phyloP scores from a whole-genome alignment of 805 yeast genomes.

The Cyberlindnera misumaiensis region DNA sequence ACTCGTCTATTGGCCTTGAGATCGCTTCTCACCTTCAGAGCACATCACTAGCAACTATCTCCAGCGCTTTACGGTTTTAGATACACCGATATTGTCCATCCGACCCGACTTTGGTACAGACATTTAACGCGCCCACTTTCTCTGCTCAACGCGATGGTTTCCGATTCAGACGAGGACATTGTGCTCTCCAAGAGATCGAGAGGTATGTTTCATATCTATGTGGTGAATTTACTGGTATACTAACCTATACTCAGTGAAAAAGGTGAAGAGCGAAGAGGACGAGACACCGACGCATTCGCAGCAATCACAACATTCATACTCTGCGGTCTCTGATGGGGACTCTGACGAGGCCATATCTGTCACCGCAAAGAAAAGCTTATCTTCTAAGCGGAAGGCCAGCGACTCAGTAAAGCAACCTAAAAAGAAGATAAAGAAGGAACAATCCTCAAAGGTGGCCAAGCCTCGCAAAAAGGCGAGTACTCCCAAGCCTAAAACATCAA shows the following conservation, averaged over 20 bases:
- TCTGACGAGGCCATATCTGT: conserved; percentile 18
- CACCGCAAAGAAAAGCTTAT: conserved; percentile 1
- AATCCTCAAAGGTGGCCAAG: conserved; percentile 1
- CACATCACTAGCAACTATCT: too few species aligned
- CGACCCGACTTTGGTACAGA: background rate
- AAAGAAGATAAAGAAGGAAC: conserved; percentile 12
- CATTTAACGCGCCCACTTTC: background rate
- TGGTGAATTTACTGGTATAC: background rate
- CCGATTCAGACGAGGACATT: conserved; percentile 28
- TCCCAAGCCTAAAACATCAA: background rate
- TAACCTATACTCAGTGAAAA: background rate
- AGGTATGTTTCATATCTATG: conserved; percentile 12
- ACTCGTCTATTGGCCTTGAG: too few species aligned
- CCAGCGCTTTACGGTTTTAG: too few species aligned
- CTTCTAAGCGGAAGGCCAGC: conserved; percentile 4
- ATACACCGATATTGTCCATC: too few species aligned
- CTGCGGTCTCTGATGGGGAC: conserved; percentile 19
- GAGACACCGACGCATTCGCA: conserved; percentile 4
- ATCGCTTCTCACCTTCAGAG: too few species aligned
- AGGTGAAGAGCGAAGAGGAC: conserved; percentile 7
- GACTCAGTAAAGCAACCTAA: conserved; percentile 2
- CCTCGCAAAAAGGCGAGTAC: conserved; percentile 2
- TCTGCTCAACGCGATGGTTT: background rate
- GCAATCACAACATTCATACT: conserved; percentile 7
- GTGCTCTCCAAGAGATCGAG: conserved; percentile 19